These are phyloP conservation scores for Erysimum pusillum DNA, from an alignment of 441 rosid genomes.

Conservation along the genomic window DNA sequence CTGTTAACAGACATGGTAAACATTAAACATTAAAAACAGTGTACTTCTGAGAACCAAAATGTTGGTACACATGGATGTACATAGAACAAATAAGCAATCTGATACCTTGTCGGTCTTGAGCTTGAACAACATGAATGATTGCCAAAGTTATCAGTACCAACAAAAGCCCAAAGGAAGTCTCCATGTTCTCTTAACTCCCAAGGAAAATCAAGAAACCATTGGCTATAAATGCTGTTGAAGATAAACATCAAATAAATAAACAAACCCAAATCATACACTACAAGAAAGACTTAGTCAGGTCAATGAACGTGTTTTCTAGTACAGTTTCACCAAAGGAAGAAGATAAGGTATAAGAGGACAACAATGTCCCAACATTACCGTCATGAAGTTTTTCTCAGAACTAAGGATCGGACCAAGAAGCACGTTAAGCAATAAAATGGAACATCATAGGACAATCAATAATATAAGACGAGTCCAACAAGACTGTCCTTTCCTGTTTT, in stretches of 20 bases:
- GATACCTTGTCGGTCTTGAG: constrained; percentile 3
- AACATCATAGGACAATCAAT: too few relatives aligned
- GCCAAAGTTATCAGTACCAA: constrained; percentile 13
- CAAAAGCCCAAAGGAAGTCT: constrained; percentile 1
- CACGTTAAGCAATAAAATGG: constrained; percentile 4
- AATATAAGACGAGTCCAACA: too few relatives aligned
- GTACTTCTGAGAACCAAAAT: constrained; percentile 8
- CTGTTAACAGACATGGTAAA: constrained; percentile 1
- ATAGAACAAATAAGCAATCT: not conserved
- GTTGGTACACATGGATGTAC: not conserved
- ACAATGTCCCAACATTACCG: not conserved
- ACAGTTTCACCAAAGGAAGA: not conserved
- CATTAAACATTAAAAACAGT: not conserved
- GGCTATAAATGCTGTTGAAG: too few relatives aligned
- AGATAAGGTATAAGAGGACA: not conserved
- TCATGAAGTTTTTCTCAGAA: not conserved
- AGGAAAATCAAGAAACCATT: too few relatives aligned
- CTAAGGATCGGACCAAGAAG: not conserved
- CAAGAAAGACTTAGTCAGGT: constrained; percentile 19
- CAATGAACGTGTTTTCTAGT: not conserved
- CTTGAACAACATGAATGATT: constrained; percentile 26
- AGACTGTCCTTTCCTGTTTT: too few relatives aligned
- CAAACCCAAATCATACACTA: not conserved
- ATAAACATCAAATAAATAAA: too few relatives aligned
- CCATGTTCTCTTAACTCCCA: constrained; percentile 14